Percentiles rank a stretch among this genome's conserved stretches.
Evolutionary conservation across 352 stramenopile genomes (phyloP).

Genomic region (Phytopythium aichiense): DNA sequence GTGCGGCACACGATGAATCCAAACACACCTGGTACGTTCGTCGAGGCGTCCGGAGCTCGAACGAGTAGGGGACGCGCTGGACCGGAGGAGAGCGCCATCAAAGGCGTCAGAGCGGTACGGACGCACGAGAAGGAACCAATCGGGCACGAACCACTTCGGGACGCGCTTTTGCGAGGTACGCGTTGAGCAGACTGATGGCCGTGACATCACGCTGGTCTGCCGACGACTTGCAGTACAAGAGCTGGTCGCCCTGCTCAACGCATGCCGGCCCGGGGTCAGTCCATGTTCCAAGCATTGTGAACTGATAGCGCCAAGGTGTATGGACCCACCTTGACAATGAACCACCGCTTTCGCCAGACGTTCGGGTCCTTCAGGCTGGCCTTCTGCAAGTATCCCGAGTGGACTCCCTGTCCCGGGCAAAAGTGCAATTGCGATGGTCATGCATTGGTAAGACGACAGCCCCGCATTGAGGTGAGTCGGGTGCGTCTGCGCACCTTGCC

Average conservation of each 20-base stretch:
- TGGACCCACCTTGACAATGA: conserved; percentile 66
- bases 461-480: too few relatives aligned
- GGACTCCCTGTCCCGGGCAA: conserved; percentile 46
- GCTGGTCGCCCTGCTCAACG: conserved; percentile 51
- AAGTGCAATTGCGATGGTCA: not conserved
- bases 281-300: not conserved
- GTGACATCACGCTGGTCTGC: conserved; percentile 81
- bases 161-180: conserved; percentile 68
- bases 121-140: not conserved
- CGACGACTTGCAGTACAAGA: conserved; percentile 83
- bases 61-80: conserved; percentile 68
- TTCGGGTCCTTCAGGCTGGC: conserved; percentile 73
- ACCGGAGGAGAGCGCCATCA: not conserved
- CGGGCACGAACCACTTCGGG: conserved; percentile 57
- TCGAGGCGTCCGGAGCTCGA: conserved; percentile 72
- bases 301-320: not conserved
- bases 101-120: not conserved
- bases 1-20: not conserved
- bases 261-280: not conserved
- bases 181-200: conserved; percentile 70
- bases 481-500: conserved; percentile 39
- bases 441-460: not conserved
- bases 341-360: conserved; percentile 83
- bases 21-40: conserved; percentile 60
- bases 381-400: conserved; percentile 80